Evolutionary conservation across 75 land plant species (phyloP), one percentile per base, ranked within the genome.

Genomic region (Picea sitchensis): DNA sequence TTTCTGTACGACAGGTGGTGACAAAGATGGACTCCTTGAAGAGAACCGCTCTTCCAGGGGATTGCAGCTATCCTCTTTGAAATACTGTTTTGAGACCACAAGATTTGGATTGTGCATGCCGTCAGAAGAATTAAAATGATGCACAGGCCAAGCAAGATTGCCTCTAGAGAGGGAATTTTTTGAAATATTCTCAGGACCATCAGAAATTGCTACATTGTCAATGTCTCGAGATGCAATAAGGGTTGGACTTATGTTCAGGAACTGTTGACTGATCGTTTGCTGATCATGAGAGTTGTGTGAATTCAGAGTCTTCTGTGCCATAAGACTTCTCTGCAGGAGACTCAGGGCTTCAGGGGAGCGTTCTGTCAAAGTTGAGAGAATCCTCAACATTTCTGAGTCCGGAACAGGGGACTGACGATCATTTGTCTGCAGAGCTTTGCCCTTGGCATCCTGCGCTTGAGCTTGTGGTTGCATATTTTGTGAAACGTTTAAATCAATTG

Each of bases 31-130:
- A 38, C 73, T 69, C 20, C 47, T 69, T 36, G 86, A 85, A 58
- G 88, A 88, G 47, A 90, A 88, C 57, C 86, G 79, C 44, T 88
- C 90, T 38, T 86, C 86, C 38, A 77, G 75, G 0, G 88, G 92
- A 76, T 88, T 88, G 59, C 85, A 86, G 78, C 90, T 83, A 20
- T 85, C 89, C 7, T 89, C 87, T 8, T 88, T 84, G 65, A 84
- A 79, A 68, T 83, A 88, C 65, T 88, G 86, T 47, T 79, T 86
- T 69, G 44, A 41, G 30, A 82, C 65, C 59, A 60, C 76, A 59
- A 84, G 30, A 15, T 84, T 86, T 51, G 88, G 85, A 58, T 80
- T 80, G 82, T 82, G 84, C 31, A 69, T 83, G 76, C 80, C 75
- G 57, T 90, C 86, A 8, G 88, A 86, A 54, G 87, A 82, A 72